Percentiles rank a stretch among this genome's conserved stretches.
phyloP scores from a whole-genome alignment of 306 rosid genomes.

The Parietaria judaica region DNA sequence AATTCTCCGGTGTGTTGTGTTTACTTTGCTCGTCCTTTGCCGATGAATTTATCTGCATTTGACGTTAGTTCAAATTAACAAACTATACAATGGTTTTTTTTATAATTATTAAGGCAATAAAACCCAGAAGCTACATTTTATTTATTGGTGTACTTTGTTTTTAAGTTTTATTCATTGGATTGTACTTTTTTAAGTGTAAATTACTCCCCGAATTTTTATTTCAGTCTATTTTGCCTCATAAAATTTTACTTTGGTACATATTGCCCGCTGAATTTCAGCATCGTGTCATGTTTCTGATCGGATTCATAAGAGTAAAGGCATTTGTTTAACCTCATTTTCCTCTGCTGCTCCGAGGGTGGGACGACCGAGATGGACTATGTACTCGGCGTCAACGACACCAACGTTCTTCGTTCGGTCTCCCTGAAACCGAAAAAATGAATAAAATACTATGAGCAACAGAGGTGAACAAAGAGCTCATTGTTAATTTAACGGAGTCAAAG shows the following conservation, averaged over 20 bases:
- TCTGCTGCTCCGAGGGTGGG: constrained; percentile 89
- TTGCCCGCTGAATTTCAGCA: no score
- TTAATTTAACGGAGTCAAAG: constrained; percentile 2
- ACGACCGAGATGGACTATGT: constrained; percentile 62
- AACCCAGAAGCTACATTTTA: no score
- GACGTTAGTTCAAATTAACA: neutral
- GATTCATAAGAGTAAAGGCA: neutral
- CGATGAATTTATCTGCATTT: constrained; percentile 9
- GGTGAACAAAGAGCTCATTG: neutral
- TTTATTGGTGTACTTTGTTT: no score
- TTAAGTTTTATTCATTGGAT: no score
- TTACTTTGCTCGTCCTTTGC: neutral
- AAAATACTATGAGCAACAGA: neutral
- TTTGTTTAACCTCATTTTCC: constrained; percentile 26
- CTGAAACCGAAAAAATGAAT: constrained; percentile 20
- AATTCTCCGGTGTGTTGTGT: no score
- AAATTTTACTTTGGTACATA: no score
- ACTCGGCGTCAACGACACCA: constrained; percentile 93
- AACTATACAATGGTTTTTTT: neutral
- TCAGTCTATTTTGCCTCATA: no score
- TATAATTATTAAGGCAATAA: no score
- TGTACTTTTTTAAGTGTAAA: no score
- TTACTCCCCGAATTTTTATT: no score
- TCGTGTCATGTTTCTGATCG: neutral
- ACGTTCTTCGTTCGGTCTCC: constrained; percentile 74